Base-by-base conservation (phyloP, 805 yeast genomes). In the Ogataea degrootiae region DNA sequence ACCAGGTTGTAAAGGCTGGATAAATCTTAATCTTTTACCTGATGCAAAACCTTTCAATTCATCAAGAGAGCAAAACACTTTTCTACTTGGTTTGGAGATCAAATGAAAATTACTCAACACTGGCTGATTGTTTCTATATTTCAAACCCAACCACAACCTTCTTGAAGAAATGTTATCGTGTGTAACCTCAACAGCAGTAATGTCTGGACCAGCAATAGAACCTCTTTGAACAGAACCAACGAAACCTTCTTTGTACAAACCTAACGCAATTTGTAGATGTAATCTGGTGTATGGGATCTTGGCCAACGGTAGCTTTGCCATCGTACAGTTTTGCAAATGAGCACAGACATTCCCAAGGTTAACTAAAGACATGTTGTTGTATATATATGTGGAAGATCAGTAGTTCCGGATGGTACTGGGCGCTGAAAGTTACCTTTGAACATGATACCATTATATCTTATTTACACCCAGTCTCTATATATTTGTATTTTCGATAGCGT, bases 161-260 rank as follows among this genome's bases (percentile, higher is more conserved):
- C 98, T 81, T 1, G 91, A 77, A 17, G 96, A 68, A 31, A 94
- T 80, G 62, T 92, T 91, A 62, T 87, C 96, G 34, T 85, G 90
- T 0, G 98, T 90, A 21, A 82, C 86, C 39, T 85, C 90, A 4
- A 80, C 81, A 0, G 91, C 85, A 2, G 71, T 71, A 40, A 71
- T 63, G 65, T 94, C 98, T 14, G 99, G 98, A 1, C 97, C 96
- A 9, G 76, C 63, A 2, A 79, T 72, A 8, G 92, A 85, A 3
- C 99, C 99, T 60, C 87, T 79, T 60, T 87, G 95, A 44, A 94
- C 76, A 2, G 90, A 79, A 1, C 90, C 78, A 39, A 94, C 72
- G 63, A 92, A 89, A 0, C 99, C 99, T 68, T 91, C 95, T 54
- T 85, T 86, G 71, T 92, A 88, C 36, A 94, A 77, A 34, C 90